A percentile compares a stretch with the other conserved stretches of the same genome.
Conservation (phyloP, 768 basidiomycete species). For the Inosperma sp. region DNA sequence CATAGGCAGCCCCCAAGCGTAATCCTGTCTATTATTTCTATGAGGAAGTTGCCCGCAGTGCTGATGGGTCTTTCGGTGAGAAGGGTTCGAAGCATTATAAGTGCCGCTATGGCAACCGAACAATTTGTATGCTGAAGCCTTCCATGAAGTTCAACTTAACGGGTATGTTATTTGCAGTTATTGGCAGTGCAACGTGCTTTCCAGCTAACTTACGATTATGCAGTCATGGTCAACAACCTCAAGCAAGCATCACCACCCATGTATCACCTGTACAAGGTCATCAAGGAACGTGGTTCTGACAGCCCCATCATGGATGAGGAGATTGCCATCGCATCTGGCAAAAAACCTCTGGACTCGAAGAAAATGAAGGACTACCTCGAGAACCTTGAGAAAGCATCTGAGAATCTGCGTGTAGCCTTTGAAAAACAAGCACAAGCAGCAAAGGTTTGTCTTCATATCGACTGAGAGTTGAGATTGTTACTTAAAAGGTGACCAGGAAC, state of each 20-base stretch:
- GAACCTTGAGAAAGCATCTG: not conserved
- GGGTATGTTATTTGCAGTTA: constrained; percentile 8
- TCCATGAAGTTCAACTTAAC: constrained; percentile 18
- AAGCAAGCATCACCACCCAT: constrained; percentile 7
- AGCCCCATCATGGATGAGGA: constrained; percentile 6
- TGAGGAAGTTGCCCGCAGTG: constrained; percentile 10
- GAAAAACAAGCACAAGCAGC: not conserved
- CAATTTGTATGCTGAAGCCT: constrained; percentile 17
- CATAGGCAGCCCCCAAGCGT: not conserved
- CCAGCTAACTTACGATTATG: not conserved
- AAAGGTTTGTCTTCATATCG: constrained; percentile 1
- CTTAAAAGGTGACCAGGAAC: constrained; percentile 11
- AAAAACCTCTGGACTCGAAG: not conserved
- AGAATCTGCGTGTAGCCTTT: not conserved
- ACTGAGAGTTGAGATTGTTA: not conserved
- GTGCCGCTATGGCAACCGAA: constrained; percentile 20
- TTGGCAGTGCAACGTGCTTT: not conserved
- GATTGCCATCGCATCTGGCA: constrained; percentile 3
- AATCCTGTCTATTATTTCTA: constrained; percentile 16
- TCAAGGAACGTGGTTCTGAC: constrained; percentile 5
- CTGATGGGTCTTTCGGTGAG: not conserved
- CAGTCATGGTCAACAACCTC: constrained; percentile 10
- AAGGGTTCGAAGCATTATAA: constrained; percentile 18
- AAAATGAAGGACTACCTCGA: not conserved
- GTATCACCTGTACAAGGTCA: constrained; percentile 5